Base-by-base conservation (phyloP, 192 early-diverging fungal species). In the Coemansia brasiliensis region DNA sequence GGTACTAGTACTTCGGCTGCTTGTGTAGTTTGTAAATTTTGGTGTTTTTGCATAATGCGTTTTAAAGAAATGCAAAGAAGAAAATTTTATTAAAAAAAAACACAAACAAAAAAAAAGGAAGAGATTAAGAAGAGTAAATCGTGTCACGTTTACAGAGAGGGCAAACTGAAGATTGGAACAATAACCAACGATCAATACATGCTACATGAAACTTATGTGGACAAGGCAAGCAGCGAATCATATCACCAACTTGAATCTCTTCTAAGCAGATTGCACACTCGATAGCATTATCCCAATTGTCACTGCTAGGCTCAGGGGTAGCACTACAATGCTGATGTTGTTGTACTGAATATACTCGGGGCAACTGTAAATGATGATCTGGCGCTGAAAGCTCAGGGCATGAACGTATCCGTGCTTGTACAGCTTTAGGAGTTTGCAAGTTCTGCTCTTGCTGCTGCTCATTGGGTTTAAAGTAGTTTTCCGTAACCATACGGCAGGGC, bases 131-230 rank as follows among this genome's bases (percentile, higher is more conserved):
- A 35, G 32, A 35, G 32, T 35, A 35, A 35, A 35, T 58, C 1
- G 72, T 77, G 51, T 81, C 79, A 17, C 65, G 55, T 25, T 74
- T 79, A 29, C 81, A 83, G 12, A 80, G 37, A 12, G 81, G 81
- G 48, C 81, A 83, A 17, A 65, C 60, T 6, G 76, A 71, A 5
- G 72, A 70, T 37, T 83, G 74, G 46, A 45, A 57, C 2, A 72
- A 48, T 18, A 83, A 69, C 81, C 81, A 83, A 38, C 65, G 65
- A 39, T 83, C 81, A 32, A 83, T 69, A 32, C 81, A 83, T 13
- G 22, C 43, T 26, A 55, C 52, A 27, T 83, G 81, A 63, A 73
- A 83, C 2, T 59, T 39, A 39, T 83, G 81, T 0, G 61, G 65
- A 11, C 81, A 83, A 3, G 75, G 75, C 13, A 79, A 55, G 8